These are phyloP conservation scores for Paraurostyla sp. DNA, from an alignment of 73 alveolate genomes.

Conservation along the genomic window DNA sequence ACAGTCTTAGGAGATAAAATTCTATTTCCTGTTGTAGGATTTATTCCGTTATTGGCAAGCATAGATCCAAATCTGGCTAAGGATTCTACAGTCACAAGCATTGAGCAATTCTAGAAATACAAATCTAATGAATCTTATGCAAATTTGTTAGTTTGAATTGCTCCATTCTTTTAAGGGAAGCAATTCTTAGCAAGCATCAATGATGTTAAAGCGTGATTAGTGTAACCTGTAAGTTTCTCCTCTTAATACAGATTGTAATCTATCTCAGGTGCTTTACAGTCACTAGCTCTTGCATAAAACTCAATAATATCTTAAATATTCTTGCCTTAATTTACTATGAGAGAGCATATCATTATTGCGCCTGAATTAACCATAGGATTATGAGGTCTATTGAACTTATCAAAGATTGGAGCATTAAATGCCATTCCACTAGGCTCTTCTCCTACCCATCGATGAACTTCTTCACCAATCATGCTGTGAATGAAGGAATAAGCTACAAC, in stretches of 20 bases:
- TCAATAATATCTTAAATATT: neutral
- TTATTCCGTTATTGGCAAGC: slow-evolving; percentile 68
- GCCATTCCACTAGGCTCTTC: slow-evolving; percentile 68
- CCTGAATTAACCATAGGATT: slow-evolving; percentile 76
- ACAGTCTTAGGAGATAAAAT: neutral
- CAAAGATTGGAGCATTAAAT: slow-evolving; percentile 56
- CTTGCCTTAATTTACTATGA: neutral
- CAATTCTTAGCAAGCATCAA: slow-evolving; percentile 32
- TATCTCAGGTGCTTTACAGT: neutral
- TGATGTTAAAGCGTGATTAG: slow-evolving; percentile 22
- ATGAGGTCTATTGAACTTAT: slow-evolving; percentile 63
- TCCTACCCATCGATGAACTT: slow-evolving; percentile 42
- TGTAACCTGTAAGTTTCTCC: slow-evolving; percentile 37
- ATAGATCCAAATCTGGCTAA: slow-evolving; percentile 40
- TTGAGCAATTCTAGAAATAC: slow-evolving; percentile 6
- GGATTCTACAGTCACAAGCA: slow-evolving; percentile 1
- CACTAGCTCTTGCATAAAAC: slow-evolving; percentile 25
- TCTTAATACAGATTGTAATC: neutral
- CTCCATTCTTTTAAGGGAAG: slow-evolving; percentile 2
- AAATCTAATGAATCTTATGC: slow-evolving; percentile 7
- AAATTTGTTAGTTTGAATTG: neutral
- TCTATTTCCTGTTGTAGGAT: slow-evolving; percentile 67
- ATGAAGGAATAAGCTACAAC: slow-evolving; percentile 49
- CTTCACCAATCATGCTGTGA: slow-evolving; percentile 50
- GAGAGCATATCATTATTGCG: slow-evolving; percentile 50